Conservation (phyloP, 2,329 filamentous ascomycete species). For the Colletotrichum navitas region DNA sequence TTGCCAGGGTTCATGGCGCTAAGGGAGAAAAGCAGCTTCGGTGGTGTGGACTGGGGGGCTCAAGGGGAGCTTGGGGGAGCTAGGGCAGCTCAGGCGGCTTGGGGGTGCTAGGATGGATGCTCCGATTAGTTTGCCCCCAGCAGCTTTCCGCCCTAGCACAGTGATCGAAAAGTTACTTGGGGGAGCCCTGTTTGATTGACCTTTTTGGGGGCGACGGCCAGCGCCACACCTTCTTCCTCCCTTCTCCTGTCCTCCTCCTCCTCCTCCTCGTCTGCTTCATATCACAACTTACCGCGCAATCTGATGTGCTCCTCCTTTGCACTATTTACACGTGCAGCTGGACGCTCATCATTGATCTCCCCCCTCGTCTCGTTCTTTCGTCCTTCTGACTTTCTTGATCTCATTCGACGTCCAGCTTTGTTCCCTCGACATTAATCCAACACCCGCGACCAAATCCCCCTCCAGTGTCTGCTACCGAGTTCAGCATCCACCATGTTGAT, state of each 20-base stretch:
- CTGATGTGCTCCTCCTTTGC: neutral
- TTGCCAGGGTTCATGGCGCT: too few species aligned
- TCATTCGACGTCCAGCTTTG: neutral
- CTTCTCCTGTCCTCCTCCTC: slow-evolving; percentile 17
- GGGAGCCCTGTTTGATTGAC: neutral
- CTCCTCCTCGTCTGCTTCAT: too few species aligned
- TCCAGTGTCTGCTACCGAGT: neutral
- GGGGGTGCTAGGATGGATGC: neutral
- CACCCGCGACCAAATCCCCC: neutral
- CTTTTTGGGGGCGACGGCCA: slow-evolving; percentile 15
- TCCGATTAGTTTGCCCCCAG: slow-evolving; percentile 20
- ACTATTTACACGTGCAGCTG: slow-evolving; percentile 20
- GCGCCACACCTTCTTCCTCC: slow-evolving; percentile 28
- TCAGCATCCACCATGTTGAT: slow-evolving; percentile 43
- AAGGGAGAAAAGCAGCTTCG: too few species aligned
- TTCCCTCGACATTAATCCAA: neutral
- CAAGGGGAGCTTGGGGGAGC: neutral
- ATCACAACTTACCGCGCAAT: neutral
- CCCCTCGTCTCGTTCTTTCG: neutral
- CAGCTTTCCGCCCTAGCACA: slow-evolving; percentile 19
- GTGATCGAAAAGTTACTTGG: slow-evolving; percentile 20
- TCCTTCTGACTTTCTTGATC: neutral
- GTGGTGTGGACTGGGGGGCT: too few species aligned
- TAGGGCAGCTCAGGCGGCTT: neutral
- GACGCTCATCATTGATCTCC: neutral